These are phyloP conservation scores for Skeletonema costatum DNA, from an alignment of 108 stramenopile species.

Conservation along the genomic window DNA sequence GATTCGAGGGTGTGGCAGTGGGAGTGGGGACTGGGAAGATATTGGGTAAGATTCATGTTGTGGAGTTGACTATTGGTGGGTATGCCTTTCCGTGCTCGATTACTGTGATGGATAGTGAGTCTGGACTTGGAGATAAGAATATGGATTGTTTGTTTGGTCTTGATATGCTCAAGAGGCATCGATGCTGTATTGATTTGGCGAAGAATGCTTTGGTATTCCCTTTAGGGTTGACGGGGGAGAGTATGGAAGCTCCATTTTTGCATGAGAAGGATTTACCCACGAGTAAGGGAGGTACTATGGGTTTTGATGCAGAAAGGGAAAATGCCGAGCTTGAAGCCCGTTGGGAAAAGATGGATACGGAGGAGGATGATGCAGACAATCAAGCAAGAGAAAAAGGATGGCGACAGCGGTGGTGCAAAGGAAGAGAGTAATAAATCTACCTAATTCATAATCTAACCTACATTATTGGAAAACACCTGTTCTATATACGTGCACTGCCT, in stretches of 20 bases:
- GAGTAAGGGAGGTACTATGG: conserved; percentile 82
- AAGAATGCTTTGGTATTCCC: conserved; percentile 64
- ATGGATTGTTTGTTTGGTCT: conserved; percentile 97
- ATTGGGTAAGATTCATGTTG: conserved; percentile 86
- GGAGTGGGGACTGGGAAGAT: conserved; percentile 96
- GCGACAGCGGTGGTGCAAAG: neutral
- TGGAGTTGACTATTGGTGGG: conserved; percentile 53
- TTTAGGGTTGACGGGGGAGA: conserved; percentile 23
- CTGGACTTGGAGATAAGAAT: conserved; percentile 70
- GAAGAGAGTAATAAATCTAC: conserved; percentile 18
- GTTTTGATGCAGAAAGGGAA: conserved; percentile 70
- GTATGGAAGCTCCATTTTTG: conserved; percentile 72
- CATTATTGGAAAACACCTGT: too few relatives aligned
- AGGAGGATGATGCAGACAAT: conserved; percentile 15
- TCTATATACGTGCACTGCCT: too few relatives aligned
- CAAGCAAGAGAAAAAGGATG: conserved; percentile 15
- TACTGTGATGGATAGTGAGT: conserved; percentile 85
- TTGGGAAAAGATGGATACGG: conserved; percentile 38
- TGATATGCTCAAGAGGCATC: conserved; percentile 96
- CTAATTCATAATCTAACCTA: too few relatives aligned
- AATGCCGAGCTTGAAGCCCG: conserved; percentile 53
- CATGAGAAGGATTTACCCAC: conserved; percentile 87
- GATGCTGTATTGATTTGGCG: conserved; percentile 88
- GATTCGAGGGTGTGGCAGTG: conserved; percentile 87
- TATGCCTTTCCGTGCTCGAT: conserved; percentile 49